Evolutionary conservation across 2,329 filamentous ascomycete species (phyloP).

Genomic region (Aspergillus sp.): DNA sequence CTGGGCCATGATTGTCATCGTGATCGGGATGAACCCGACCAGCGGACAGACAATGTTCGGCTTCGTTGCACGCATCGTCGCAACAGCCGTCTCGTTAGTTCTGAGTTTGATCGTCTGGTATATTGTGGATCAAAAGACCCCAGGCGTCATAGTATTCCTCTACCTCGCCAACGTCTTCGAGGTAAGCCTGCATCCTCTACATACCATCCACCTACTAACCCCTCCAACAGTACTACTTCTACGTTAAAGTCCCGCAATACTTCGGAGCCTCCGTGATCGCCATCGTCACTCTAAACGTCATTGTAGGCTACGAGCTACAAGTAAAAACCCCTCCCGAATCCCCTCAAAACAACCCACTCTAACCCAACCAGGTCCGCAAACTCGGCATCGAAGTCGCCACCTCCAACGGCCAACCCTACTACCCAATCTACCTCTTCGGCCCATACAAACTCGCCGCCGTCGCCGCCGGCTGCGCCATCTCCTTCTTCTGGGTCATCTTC

Average conservation of each 20-base stretch:
- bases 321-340: conserved; percentile 10
- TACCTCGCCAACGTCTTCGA: conserved; percentile 66
- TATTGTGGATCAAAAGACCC: conserved; percentile 63
- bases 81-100: conserved; percentile 65
- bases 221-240: conserved; percentile 58
- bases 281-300: conserved; percentile 61
- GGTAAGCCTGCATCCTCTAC: conserved; percentile 18
- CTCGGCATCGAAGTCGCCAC: conserved; percentile 55
- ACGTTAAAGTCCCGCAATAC: conserved; percentile 67
- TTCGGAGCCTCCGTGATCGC: conserved; percentile 61
- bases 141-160: conserved; percentile 67
- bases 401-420: conserved; percentile 66
- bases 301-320: conserved; percentile 74
- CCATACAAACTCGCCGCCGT: conserved; percentile 72
- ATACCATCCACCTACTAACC: conserved; percentile 1
- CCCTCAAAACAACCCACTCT: background rate
- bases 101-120: conserved; percentile 69
- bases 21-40: conserved; percentile 68
- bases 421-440: conserved; percentile 69
- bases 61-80: conserved; percentile 64
- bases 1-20: conserved; percentile 75
- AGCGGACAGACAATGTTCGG: conserved; percentile 70
- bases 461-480: conserved; percentile 65
- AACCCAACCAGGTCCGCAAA: conserved; percentile 46
- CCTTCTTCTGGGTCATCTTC: conserved; percentile 76